Conservation (phyloP, 257 asterid species). For the Craterostigma plantagineum region DNA sequence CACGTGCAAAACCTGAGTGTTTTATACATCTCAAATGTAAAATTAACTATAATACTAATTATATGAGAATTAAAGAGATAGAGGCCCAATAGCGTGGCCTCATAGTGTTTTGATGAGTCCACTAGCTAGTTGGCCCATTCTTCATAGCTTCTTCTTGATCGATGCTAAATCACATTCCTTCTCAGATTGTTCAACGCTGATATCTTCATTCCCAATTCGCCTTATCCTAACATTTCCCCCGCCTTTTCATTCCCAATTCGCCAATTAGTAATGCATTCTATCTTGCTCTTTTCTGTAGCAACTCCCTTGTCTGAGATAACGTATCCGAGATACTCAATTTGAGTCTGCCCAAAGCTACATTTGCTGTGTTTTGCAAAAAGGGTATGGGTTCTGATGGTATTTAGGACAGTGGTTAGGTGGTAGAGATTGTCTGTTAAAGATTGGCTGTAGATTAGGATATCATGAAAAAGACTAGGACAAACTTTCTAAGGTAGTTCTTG, state of each 20-base stretch:
- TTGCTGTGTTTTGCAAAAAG: not conserved
- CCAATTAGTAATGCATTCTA: not conserved
- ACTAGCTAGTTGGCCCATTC: too few species aligned
- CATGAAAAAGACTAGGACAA: not conserved
- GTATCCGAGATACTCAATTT: not conserved
- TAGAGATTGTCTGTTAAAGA: not conserved
- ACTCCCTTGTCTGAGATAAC: not conserved
- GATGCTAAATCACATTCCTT: too few species aligned
- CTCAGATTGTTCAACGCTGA: too few species aligned
- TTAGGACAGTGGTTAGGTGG: not conserved
- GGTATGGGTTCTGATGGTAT: not conserved
- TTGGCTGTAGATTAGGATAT: not conserved
- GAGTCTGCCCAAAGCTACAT: not conserved
- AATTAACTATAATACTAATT: too few species aligned
- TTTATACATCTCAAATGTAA: too few species aligned
- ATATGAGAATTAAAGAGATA: too few species aligned
- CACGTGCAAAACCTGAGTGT: too few species aligned
- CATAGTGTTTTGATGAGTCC: too few species aligned
- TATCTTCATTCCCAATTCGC: too few species aligned
- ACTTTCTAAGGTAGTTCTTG: not conserved
- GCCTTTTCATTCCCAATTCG: not conserved
- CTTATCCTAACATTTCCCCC: too few species aligned
- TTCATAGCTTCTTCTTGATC: too few species aligned
- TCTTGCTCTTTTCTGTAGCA: not conserved
- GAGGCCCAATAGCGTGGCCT: too few species aligned